These are phyloP conservation scores for Poronia punctata DNA, from an alignment of 495 filamentous ascomycete species.

Conservation along the genomic window DNA sequence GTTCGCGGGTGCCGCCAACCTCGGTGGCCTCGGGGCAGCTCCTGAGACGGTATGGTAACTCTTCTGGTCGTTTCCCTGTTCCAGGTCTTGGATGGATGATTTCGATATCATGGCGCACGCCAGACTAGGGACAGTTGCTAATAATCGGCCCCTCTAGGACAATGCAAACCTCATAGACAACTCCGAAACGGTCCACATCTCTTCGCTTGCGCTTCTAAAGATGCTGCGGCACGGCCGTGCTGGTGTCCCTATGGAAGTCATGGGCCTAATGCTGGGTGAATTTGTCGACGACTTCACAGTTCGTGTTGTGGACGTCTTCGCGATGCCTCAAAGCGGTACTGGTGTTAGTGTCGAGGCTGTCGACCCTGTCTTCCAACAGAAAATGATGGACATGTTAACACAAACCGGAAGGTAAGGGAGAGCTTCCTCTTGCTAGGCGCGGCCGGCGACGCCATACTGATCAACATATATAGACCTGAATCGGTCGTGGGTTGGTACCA, in stretches of 20 bases:
- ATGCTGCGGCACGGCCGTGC: constrained; percentile 97
- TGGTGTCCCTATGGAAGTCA: constrained; percentile 99
- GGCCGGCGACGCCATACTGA: neutral
- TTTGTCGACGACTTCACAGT: constrained; percentile 99
- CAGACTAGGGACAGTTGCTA: no score
- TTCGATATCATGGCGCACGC: neutral
- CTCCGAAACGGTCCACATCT: constrained; percentile 99
- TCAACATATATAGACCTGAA: constrained; percentile 60
- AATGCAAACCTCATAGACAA: constrained; percentile 89
- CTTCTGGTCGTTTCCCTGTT: neutral
- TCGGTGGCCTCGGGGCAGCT: constrained; percentile 62
- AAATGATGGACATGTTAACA: constrained; percentile 99
- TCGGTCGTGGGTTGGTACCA: constrained; percentile 99
- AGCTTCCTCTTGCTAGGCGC: neutral
- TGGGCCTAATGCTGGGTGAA: constrained; percentile 97
- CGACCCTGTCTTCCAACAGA: constrained; percentile 96
- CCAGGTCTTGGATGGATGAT: neutral
- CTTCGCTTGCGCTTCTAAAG: constrained; percentile 92
- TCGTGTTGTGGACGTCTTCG: constrained; percentile 94
- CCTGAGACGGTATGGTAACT: constrained; percentile 65
- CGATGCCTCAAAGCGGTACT: constrained; percentile 99
- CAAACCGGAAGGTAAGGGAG: constrained; percentile 82
- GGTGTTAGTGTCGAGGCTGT: constrained; percentile 98
- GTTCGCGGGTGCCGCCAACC: constrained; percentile 70
- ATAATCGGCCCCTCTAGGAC: no score